Evolutionary conservation across 345 rosid genomes (phyloP), one percentile per base, ranked within the genome.

Genomic region (Stellera chamaejasme): DNA sequence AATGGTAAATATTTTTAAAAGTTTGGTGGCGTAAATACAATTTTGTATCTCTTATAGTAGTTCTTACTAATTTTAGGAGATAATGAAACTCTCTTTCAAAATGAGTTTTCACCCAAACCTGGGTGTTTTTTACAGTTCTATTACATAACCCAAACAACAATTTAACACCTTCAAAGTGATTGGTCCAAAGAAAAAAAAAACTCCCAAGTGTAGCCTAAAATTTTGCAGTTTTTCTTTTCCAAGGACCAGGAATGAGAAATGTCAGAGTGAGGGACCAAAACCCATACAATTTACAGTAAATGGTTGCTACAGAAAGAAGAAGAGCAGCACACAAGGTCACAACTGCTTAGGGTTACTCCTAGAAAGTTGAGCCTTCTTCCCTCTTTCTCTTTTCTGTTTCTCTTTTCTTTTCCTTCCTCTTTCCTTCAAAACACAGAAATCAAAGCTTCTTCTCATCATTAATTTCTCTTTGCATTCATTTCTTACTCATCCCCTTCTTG

Each of bases 391-490:
- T 32, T 32, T 32, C 39, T 32, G 2, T 32, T 32, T 32, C 39
- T 32, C 9, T 19, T 19, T 19, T 19, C 23, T 19, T 19, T 0
- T 19, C 23, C 23, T 19, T 19, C 23, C 23, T 19, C 23, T 32
- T 32, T 8, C 39, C 39, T 32, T 5, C 39, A 45, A 58, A 23
- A 65, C 77, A 63, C 71, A 64, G 56, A 66, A 72, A 72, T 63
- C 70, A 66, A 76, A 69, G 68, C 71, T 72, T 76, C 81, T 76
- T 68, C 69, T 64, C 67, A 47, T 62, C 66, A 50, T 60, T 52
- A 69, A 54, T 50, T 53, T 26, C 27, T 26, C 53, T 10, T 54
- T 52, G 23, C 51, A 45, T 55, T 62, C 58, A 28, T 43, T 42
- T 60, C 52, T 55, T 60, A 43, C 39, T 32, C 55, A 15, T 26